Base-by-base conservation (phyloP, 352 stramenopile species). In the Pythium folliculosum region DNA sequence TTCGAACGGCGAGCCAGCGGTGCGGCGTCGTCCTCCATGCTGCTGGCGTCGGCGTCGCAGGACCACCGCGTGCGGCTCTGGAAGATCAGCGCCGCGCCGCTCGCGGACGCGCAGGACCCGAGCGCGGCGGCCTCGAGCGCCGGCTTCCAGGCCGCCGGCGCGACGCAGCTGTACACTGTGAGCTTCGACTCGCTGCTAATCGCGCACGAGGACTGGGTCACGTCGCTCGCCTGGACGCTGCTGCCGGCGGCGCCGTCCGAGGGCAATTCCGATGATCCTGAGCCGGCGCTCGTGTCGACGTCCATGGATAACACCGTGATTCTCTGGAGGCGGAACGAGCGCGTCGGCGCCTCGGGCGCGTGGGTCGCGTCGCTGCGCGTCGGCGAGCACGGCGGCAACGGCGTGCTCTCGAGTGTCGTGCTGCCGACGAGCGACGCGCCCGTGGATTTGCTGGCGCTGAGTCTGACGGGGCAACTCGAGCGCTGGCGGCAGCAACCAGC, bases 281-380 rank as follows among this genome's bases (percentile, higher is more conserved):
- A 65, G 19, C 57, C 65, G 12, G 65, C 68, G 4, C 69, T 94
- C 35, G 60, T 94, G 5, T 90, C 84, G 1, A 76, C 77, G 1
- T 92, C 86, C 1, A 94, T 94, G 86, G 86, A 94, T 68, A 91
- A 94, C 59, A 84, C 81, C 12, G 55, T 94, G 1, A 86, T 94
- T 45, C 54, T 89, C 25, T 94, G 86, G 86, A 71, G 71, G 27
- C 67, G 72, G 44, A 60, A 68, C 22, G 54, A 64, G 30, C 62
- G 25, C 10, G 35, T 62, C 4, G 65, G 65, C 9, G n/a, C 55
- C 2, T 63, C 52, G 12, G 50, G 68, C 1, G 63, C 70, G 10
- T 94, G 86, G 86, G 57, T 59, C 17, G 81, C 81, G 9, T 73
- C 77, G 6, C 64, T 84, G 27, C 81, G 84, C 9, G 70, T 94